These are phyloP conservation scores for Danielia oregonensis DNA, from an alignment of 805 yeast species.

Conservation along the genomic window DNA sequence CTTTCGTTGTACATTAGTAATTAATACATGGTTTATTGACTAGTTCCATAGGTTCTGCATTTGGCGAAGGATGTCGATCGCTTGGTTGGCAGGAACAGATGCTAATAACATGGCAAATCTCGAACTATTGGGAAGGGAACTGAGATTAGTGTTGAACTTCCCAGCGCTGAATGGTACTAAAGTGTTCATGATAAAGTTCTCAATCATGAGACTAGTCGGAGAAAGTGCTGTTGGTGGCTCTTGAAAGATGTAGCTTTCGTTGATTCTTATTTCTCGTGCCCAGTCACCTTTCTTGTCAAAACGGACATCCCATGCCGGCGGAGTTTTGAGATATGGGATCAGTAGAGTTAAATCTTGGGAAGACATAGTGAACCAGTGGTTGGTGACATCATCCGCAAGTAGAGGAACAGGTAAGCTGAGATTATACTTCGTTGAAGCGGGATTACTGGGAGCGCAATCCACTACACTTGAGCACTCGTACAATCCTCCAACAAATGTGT, in stretches of 20 bases:
- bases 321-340: conserved; percentile 58
- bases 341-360: conserved; percentile 45
- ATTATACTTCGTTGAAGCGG: too few relatives aligned
- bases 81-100: not conserved
- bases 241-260: conserved; percentile 51
- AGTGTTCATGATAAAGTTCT: too few relatives aligned
- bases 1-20: conserved; percentile 2
- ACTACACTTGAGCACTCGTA: too few relatives aligned
- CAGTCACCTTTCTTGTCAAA: conserved; percentile 25
- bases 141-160: too few relatives aligned
- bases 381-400: conserved; percentile 51
- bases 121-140: too few relatives aligned
- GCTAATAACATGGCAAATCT: not conserved
- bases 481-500: conserved; percentile 61
- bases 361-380: conserved; percentile 45
- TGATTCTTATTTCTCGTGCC: conserved; percentile 38
- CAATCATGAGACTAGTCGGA: too few relatives aligned
- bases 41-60: conserved; percentile 2
- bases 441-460: too few relatives aligned
- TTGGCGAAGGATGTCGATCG: not conserved
- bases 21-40: not conserved
- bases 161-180: too few relatives aligned
- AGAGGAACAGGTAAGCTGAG: too few relatives aligned
- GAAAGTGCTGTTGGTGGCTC: too few relatives aligned
- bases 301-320: conserved; percentile 35